Evolutionary conservation across 805 yeast species (phyloP).

Genomic region (Saccharomycopsis fermentans): DNA sequence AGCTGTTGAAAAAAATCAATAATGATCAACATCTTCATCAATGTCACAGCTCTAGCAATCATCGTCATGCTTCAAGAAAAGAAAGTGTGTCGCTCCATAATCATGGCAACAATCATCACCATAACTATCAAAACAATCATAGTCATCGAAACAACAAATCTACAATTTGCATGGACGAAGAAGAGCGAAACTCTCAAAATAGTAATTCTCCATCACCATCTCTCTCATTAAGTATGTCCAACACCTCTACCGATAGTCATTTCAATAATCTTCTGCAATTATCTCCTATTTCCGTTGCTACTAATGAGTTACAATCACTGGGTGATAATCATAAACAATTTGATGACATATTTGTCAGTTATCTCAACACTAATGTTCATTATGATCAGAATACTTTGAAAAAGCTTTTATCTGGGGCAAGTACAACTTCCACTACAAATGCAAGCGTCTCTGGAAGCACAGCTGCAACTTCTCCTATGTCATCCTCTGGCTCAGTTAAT

Average conservation of each 20-base stretch:
- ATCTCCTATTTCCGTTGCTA: slow-evolving; percentile 7
- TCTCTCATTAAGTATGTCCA: slow-evolving; percentile 11
- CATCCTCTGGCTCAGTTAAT: neutral
- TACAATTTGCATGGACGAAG: neutral
- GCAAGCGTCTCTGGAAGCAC: neutral
- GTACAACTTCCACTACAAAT: neutral
- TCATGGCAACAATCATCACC: neutral
- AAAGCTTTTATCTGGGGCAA: slow-evolving; percentile 4
- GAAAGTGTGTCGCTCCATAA: neutral
- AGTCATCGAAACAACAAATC: neutral
- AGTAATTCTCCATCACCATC: slow-evolving; percentile 14
- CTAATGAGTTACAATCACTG: neutral
- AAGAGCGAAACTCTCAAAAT: neutral
- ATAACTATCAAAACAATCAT: neutral
- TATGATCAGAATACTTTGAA: slow-evolving; percentile 9
- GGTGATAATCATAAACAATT: neutral
- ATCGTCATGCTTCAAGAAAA: neutral
- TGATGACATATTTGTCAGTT: neutral
- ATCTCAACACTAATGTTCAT: slow-evolving; percentile 6
- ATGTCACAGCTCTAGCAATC: no score
- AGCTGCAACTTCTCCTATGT: neutral
- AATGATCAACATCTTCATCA: neutral
- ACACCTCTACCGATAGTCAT: slow-evolving; percentile 14
- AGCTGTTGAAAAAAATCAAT: neutral
- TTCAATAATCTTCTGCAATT: slow-evolving; percentile 7